A percentile compares a stretch with the other conserved stretches of the same genome.
phyloP scores from a whole-genome alignment of 108 stramenopile species.

The Skeletonema menzelii region DNA sequence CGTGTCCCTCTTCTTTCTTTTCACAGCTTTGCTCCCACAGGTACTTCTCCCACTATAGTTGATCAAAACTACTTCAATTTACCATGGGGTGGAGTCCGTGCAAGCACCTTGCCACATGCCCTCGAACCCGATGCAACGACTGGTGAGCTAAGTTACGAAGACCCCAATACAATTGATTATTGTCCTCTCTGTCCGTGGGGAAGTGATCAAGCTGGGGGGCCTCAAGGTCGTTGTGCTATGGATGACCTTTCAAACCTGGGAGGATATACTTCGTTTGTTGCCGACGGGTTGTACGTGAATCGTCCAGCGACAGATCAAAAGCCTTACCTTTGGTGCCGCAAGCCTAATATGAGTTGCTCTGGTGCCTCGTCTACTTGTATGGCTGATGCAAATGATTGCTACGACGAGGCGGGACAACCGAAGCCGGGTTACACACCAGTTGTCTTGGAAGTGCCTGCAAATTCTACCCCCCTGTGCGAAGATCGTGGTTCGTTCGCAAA shows the following conservation, averaged over 20 bases:
- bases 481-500: not conserved
- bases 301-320: not conserved
- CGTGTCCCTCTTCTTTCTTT: not conserved
- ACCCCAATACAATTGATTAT: conserved; percentile 9
- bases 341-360: not conserved
- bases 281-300: conserved; percentile 5
- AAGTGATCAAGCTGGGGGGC: not conserved
- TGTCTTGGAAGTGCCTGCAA: not conserved
- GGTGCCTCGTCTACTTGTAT: not conserved
- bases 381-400: not conserved
- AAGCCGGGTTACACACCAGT: not conserved
- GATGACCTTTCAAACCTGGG: not conserved
- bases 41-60: not conserved
- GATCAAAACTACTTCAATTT: conserved; percentile 16
- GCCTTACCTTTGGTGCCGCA: not conserved
- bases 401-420: not conserved
- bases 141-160: not conserved
- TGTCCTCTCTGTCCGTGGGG: conserved; percentile 5
- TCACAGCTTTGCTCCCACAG: not conserved
- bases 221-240: not conserved
- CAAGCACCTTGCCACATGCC: conserved; percentile 9
- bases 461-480: not conserved
- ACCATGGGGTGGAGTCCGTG: conserved; percentile 17
- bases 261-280: conserved; percentile 28
- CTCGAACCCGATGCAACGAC: conserved; percentile 16